Evolutionary conservation across 768 basidiomycete species (phyloP), one percentile per base, ranked within the genome.

Genomic region (Xerocomellus dryophilus): DNA sequence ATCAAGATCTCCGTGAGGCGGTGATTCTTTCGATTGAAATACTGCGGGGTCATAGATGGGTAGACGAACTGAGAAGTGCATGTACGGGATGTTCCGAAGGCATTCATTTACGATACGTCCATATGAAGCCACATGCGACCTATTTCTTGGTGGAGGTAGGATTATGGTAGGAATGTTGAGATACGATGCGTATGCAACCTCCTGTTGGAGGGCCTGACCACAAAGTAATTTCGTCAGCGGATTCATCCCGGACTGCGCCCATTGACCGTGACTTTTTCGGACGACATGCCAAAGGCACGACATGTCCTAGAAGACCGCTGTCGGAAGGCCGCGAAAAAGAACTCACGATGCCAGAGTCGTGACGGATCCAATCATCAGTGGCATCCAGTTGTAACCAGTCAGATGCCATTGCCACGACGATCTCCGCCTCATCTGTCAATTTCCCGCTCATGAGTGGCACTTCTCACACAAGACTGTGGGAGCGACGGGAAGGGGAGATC

Each of bases 341-440:
- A 78, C 88, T 72, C 69, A 94, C 94, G 50, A 96, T 89, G 73
- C 96, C 97, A 42, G 93, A 88, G 66, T 99, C 97, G 63, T 96
- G 92, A 42, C 97, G 83, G 50, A 98, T 86, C 79, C 95, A 93
- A 63, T 93, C 92, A 71, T 98, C 94, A 0, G 82, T 74, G 8
- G 92, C 86, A 72, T 99, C 97, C 36, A 99, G 77, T 69, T 97
- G 93, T 4, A 99, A 78, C 97, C 97, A 99, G 51, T 95, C 91
- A 2, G 94, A 93, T 8, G 90, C 78, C 68, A 97, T 81, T 5
- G 78, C 86, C 14, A 90, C 83, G 35, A 89, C 74, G 25, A 78
- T 78, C 54, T 88, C 84, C 10, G 84, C 81, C 63, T 93, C 89
- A 69, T 90, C 90, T 92, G 61, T 44, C 56, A 47, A 47, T 57